Evolutionary conservation across 352 stramenopile species (phyloP).

Genomic region (Elongisporangium prolatum): DNA sequence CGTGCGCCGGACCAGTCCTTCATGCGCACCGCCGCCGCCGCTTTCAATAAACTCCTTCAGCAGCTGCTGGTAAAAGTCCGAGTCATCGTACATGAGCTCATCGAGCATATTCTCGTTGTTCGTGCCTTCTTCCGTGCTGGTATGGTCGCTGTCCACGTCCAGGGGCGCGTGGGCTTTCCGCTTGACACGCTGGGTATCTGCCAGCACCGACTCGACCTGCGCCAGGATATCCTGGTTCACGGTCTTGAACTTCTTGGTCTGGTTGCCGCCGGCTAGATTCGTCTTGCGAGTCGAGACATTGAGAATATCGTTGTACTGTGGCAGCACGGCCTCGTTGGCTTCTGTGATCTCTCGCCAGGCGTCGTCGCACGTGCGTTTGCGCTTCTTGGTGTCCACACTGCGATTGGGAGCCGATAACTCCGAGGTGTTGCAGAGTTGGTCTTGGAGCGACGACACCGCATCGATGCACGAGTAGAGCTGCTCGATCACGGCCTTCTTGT

Average conservation of each 20-base stretch:
- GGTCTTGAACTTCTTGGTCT: constrained; percentile 85
- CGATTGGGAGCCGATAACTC: constrained; percentile 28
- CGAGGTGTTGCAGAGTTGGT: constrained; percentile 60
- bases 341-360: constrained; percentile 45
- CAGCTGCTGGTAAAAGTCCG: constrained; percentile 86
- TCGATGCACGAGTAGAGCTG: constrained; percentile 67
- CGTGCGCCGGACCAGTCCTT: constrained; percentile 44
- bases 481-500: constrained; percentile 25
- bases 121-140: constrained; percentile 26
- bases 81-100: constrained; percentile 86
- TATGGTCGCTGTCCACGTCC: constrained; percentile 32
- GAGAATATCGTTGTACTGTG: constrained; percentile 81
- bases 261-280: constrained; percentile 48
- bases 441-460: constrained; percentile 48
- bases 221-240: constrained; percentile 85
- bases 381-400: constrained; percentile 41
- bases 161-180: constrained; percentile 73
- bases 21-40: constrained; percentile 44
- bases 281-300: constrained; percentile 79
- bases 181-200: constrained; percentile 77
- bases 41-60: constrained; percentile 88
- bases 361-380: constrained; percentile 52
- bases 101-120: constrained; percentile 47
- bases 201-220: constrained; percentile 81
- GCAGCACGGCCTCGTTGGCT: constrained; percentile 40